Percentiles rank a stretch among this genome's conserved stretches.
Evolutionary conservation across 106 monocot species (phyloP).

Genomic region (Vanilla planifolia): DNA sequence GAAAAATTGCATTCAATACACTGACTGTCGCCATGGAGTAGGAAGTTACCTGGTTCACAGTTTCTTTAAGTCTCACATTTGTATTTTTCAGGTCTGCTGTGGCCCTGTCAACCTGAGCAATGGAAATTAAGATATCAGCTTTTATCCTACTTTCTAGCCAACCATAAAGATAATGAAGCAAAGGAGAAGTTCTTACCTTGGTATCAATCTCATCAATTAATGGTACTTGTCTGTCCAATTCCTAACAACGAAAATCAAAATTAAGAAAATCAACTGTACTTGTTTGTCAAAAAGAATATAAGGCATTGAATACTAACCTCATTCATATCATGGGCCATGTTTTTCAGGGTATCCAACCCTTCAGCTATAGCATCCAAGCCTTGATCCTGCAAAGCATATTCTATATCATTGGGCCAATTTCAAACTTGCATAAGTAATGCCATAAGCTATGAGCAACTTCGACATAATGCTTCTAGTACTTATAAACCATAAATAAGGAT

Average conservation of each 20-base stretch:
- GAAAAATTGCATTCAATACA: background rate
- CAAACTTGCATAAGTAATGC: background rate
- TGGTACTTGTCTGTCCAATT: conserved; percentile 97
- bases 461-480: background rate
- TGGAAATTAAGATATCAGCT: background rate
- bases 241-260: conserved; percentile 26
- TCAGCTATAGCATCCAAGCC: conserved; percentile 91
- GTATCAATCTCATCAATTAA: conserved; percentile 97
- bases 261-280: background rate
- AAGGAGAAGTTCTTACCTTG: conserved; percentile 6
- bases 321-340: conserved; percentile 98
- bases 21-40: background rate
- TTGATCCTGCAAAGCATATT: conserved; percentile 69
- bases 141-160: background rate
- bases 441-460: no score
- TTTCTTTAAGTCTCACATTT: conserved; percentile 92
- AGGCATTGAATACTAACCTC: conserved; percentile 40
- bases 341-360: conserved; percentile 89
- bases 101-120: conserved; percentile 57
- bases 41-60: conserved; percentile 65
- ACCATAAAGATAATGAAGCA: background rate
- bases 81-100: conserved; percentile 87
- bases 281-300: conserved; percentile 1
- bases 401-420: background rate
- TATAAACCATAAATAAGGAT: background rate